A percentile compares a stretch with the other conserved stretches of the same genome.
These are phyloP conservation scores for Amanita pseudoporphyria DNA, from an alignment of 768 basidiomycete genomes.

Conservation along the genomic window DNA sequence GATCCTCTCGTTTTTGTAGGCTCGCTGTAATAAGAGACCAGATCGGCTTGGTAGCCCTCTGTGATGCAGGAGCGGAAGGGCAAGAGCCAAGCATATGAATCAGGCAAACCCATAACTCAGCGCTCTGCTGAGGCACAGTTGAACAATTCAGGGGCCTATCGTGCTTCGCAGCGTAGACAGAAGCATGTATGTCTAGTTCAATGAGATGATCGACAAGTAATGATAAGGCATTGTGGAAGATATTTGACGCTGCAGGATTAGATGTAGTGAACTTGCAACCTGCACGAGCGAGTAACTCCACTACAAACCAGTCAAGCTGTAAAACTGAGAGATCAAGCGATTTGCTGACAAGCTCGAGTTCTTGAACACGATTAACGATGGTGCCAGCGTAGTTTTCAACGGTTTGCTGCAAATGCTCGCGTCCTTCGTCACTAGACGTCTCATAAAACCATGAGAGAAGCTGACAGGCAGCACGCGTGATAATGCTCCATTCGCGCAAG, in stretches of 20 bases:
- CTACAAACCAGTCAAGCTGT: slow-evolving; percentile 49
- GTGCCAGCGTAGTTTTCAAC: slow-evolving; percentile 28
- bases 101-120: slow-evolving; percentile 70
- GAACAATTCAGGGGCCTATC: slow-evolving; percentile 25
- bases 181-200: slow-evolving; percentile 38
- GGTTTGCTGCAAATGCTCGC: slow-evolving; percentile 18
- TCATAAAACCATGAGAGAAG: slow-evolving; percentile 36
- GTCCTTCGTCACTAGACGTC: slow-evolving; percentile 24
- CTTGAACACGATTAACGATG: slow-evolving; percentile 29
- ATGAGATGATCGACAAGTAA: slow-evolving; percentile 44
- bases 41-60: slow-evolving; percentile 24
- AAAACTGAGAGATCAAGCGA: slow-evolving; percentile 31
- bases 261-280: slow-evolving; percentile 14
- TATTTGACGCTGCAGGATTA: slow-evolving; percentile 6
- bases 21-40: slow-evolving; percentile 34
- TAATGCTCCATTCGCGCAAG: slow-evolving; percentile 27
- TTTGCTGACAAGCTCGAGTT: slow-evolving; percentile 20
- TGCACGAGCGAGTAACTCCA: slow-evolving; percentile 45
- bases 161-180: slow-evolving; percentile 29
- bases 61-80: slow-evolving; percentile 8
- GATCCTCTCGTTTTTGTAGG: slow-evolving; percentile 18
- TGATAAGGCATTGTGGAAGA: slow-evolving; percentile 21
- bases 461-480: slow-evolving; percentile 32
- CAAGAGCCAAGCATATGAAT: slow-evolving; percentile 41
- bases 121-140: slow-evolving; percentile 30